Evolutionary conservation across 2,329 filamentous ascomycete genomes (phyloP).

Genomic region (Lachnellula arida): DNA sequence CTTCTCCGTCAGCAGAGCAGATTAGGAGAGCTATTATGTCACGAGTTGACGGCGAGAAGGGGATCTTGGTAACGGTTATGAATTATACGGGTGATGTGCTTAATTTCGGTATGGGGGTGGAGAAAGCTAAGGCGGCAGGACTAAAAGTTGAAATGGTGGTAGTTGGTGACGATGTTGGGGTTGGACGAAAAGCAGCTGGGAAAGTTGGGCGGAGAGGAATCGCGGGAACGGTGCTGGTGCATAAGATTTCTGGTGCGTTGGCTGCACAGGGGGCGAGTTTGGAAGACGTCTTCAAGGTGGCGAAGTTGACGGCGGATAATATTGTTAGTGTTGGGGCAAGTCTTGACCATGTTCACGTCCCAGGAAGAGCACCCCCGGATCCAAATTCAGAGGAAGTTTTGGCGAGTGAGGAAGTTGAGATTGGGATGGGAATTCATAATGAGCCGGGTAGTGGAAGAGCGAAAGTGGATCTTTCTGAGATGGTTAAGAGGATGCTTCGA

Average conservation of each 20-base stretch:
- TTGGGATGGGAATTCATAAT: constrained; percentile 72
- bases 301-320: constrained; percentile 67
- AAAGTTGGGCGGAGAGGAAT: constrained; percentile 91
- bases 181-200: constrained; percentile 75
- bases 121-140: constrained; percentile 81
- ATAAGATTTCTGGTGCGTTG: constrained; percentile 83
- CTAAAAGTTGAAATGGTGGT: constrained; percentile 82
- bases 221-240: constrained; percentile 84
- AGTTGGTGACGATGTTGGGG: constrained; percentile 87
- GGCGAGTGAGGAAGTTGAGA: constrained; percentile 51
- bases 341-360: constrained; percentile 88
- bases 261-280: constrained; percentile 66
- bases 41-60: constrained; percentile 64
- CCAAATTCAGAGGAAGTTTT: constrained; percentile 52
- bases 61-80: constrained; percentile 88
- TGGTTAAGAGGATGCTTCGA: constrained; percentile 58
- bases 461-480: constrained; percentile 42
- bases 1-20: constrained; percentile 76
- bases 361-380: constrained; percentile 60
- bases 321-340: constrained; percentile 82
- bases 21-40: constrained; percentile 70
- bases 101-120: constrained; percentile 90
- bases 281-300: constrained; percentile 67
- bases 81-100: constrained; percentile 90
- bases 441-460: constrained; percentile 51